Percentiles rank a stretch among this genome's conserved stretches.
Conservation (phyloP, 345 rosid genomes). For the Melaleuca alternifolia region DNA sequence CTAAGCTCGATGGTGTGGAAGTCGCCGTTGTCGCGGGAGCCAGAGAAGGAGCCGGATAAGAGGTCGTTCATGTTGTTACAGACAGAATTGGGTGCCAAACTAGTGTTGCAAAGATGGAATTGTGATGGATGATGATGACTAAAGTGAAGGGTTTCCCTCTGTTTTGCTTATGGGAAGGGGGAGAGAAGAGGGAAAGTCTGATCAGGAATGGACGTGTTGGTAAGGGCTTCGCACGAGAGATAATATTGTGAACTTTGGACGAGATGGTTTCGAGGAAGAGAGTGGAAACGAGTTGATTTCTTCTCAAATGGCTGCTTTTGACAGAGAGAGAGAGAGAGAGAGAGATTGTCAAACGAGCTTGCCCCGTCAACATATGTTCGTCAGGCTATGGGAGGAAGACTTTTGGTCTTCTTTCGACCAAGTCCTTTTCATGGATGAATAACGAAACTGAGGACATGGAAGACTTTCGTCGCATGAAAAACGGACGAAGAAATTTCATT, state of each 20-base stretch:
- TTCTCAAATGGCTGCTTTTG: background rate
- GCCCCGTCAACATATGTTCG: background rate
- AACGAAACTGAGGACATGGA: background rate
- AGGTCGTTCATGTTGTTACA: conserved; percentile 49
- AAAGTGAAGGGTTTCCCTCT: background rate
- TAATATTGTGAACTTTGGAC: too few relatives aligned
- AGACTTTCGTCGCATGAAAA: background rate
- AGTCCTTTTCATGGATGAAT: background rate
- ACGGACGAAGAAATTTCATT: background rate
- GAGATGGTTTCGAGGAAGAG: too few relatives aligned
- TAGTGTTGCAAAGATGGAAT: background rate
- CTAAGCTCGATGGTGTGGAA: conserved; percentile 24
- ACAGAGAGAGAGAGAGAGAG: background rate
- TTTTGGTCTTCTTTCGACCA: background rate
- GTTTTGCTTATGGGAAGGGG: background rate
- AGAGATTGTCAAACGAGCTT: background rate
- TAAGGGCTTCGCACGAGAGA: too few relatives aligned
- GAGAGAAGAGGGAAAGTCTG: background rate
- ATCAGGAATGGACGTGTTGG: background rate
- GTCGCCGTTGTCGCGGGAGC: conserved; percentile 11
- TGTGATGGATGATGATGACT: background rate
- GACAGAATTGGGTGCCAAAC: background rate
- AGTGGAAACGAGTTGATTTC: background rate
- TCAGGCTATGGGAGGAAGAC: background rate
- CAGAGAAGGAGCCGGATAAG: conserved; percentile 69